Evolutionary conservation across 2,329 filamentous ascomycete genomes (phyloP), one percentile per base, ranked within the genome.

Genomic region (Epicoccum nigrum): DNA sequence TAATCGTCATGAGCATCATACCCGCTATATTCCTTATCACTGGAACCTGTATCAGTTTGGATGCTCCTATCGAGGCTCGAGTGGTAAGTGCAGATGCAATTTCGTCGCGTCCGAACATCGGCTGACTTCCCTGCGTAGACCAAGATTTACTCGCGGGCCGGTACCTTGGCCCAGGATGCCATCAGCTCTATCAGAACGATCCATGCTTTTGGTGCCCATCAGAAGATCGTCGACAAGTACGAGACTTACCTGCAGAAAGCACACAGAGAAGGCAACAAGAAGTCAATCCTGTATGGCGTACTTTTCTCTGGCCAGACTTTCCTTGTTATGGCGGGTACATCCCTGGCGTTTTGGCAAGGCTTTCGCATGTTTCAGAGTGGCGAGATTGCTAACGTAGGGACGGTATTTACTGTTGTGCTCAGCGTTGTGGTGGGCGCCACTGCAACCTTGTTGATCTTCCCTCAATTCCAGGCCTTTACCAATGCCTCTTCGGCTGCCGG

Each of bases 171-270:
- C 7, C 42, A 53, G 31, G 45, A 48, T 23, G 45, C 45, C 68
- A 94, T 46, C 38, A 37, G 46, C 17, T 40, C 41, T 8, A 87
- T 74, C 62, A 85, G 92, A 56, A 96, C 93, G 66, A 88, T 91
- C 9, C 84, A 89, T 5, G 92, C 92, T 21, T 97, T 96, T 65
- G 90, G 90, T 33, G 96, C 91, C 0, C 91, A 96, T 71, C 87
- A 92, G 45, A 91, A 92, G 59, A 82, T 97, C 17, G 90, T 91
- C 4, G 82, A 81, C 55, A 86, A 92, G 70, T 97, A 96, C 67
- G 89, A 95, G 60, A 69, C 67, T 3, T 88, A 94, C 70, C 78
- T 96, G 32, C 73, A 74, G 35, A 80, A 82, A 46, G 91, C 90
- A 9, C 87, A 92, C 71, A 42, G 45, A 27, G 34, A 45, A 38